These are phyloP conservation scores for Claviceps quebecensis DNA, from an alignment of 2,329 filamentous ascomycete genomes.

Conservation along the genomic window DNA sequence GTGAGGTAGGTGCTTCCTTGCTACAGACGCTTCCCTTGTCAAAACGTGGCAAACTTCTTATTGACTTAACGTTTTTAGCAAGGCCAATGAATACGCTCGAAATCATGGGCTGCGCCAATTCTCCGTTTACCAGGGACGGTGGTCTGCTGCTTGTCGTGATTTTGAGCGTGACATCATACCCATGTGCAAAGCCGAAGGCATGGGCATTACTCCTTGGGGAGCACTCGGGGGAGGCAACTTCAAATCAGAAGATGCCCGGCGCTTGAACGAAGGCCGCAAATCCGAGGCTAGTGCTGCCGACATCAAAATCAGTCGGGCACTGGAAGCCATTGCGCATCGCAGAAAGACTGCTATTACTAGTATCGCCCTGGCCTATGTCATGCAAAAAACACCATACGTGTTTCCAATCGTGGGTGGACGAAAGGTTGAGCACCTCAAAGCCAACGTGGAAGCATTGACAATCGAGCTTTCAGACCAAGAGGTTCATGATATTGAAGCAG, in stretches of 20 bases:
- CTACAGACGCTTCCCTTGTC: neutral
- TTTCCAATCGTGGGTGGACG: slow-evolving; percentile 61
- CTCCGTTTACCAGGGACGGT: slow-evolving; percentile 32
- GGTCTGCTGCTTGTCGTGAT: slow-evolving; percentile 25
- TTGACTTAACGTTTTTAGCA: slow-evolving; percentile 19
- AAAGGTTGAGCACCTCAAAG: slow-evolving; percentile 54
- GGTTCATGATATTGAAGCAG: slow-evolving; percentile 50
- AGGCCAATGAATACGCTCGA: slow-evolving; percentile 55
- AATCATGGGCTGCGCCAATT: slow-evolving; percentile 58
- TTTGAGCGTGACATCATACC: slow-evolving; percentile 30
- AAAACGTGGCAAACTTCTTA: neutral
- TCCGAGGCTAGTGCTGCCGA: slow-evolving; percentile 36
- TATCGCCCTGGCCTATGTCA: slow-evolving; percentile 56
- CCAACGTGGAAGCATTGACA: slow-evolving; percentile 54
- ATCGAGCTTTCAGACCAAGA: slow-evolving; percentile 47
- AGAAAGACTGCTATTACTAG: slow-evolving; percentile 30
- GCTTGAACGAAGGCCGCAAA: slow-evolving; percentile 22
- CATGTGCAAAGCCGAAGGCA: slow-evolving; percentile 28
- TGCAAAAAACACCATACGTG: slow-evolving; percentile 57
- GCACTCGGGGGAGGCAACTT: slow-evolving; percentile 36
- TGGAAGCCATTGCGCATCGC: slow-evolving; percentile 35
- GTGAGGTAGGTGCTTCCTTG: slow-evolving; percentile 26
- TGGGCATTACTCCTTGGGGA: slow-evolving; percentile 47
- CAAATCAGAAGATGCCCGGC: slow-evolving; percentile 24
- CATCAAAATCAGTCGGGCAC: slow-evolving; percentile 28